These are phyloP conservation scores for Nicotiana otophora DNA, from an alignment of 257 asterid genomes.

Conservation along the genomic window DNA sequence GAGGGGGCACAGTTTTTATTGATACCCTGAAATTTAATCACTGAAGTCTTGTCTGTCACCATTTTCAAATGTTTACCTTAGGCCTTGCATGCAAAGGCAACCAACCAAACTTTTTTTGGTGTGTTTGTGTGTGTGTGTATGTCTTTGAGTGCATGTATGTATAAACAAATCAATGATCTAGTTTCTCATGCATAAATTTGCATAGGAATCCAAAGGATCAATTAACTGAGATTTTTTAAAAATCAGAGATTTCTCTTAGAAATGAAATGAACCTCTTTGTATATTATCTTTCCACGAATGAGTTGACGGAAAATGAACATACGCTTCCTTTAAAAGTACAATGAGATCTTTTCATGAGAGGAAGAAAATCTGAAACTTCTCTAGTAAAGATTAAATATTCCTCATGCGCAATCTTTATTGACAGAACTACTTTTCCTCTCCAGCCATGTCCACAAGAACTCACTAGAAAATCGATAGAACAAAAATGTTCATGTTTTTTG, in stretches of 20 bases:
- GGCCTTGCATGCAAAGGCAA: neutral
- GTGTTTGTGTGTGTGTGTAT: neutral
- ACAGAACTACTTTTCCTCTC: neutral
- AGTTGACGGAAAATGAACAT: neutral
- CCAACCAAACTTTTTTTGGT: neutral
- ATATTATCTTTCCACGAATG: neutral
- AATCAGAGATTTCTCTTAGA: neutral
- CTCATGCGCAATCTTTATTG: neutral
- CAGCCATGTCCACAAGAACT: neutral
- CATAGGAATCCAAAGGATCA: neutral
- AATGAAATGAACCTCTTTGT: neutral
- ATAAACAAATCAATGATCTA: neutral
- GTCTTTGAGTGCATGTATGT: neutral
- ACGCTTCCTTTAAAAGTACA: neutral
- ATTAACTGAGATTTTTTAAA: neutral
- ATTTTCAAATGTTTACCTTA: neutral
- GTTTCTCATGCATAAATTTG: neutral
- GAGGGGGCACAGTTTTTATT: neutral
- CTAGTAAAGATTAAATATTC: neutral
- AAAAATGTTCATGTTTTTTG: neutral
- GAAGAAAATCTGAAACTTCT: neutral
- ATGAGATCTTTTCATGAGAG: neutral
- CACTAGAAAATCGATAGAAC: neutral
- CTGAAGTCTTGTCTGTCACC: neutral
- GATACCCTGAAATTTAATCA: neutral